A percentile compares a stretch with the other conserved stretches of the same genome.
phyloP scores from a whole-genome alignment of 208 protist genomes.

The Leishmania gerbilli region DNA sequence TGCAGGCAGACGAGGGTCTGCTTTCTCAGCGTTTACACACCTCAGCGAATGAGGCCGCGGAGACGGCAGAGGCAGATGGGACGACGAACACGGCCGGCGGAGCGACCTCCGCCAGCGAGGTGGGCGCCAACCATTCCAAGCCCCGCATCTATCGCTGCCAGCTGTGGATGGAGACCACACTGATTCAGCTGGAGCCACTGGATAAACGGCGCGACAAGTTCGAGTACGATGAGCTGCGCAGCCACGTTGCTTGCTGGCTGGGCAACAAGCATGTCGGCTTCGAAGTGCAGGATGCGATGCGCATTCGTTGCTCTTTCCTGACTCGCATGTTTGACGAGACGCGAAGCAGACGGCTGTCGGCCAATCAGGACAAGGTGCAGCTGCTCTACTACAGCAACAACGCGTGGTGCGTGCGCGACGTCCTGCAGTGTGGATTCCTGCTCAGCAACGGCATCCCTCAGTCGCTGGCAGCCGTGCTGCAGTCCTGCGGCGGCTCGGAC shows the following conservation, averaged over 20 bases:
- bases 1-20: slow-evolving; percentile 11
- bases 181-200: slow-evolving; percentile 54
- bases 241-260: slow-evolving; percentile 44
- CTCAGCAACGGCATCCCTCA: slow-evolving; percentile 22
- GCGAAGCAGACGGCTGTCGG: slow-evolving; percentile 13
- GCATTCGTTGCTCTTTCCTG: slow-evolving; percentile 42
- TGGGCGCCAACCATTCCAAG: neutral
- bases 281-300: slow-evolving; percentile 44
- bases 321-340: slow-evolving; percentile 36
- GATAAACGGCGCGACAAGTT: slow-evolving; percentile 33
- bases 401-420: slow-evolving; percentile 42
- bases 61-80: neutral
- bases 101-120: slow-evolving; percentile 7
- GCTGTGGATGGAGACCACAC: slow-evolving; percentile 66
- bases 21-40: neutral
- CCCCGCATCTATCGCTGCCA: slow-evolving; percentile 36
- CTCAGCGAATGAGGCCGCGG: neutral
- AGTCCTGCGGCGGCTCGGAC: slow-evolving; percentile 11
- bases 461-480: slow-evolving; percentile 15
- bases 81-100: slow-evolving; percentile 8
- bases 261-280: slow-evolving; percentile 50
- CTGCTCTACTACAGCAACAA: slow-evolving; percentile 88
- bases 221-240: slow-evolving; percentile 49
- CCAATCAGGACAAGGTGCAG: slow-evolving; percentile 42
- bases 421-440: slow-evolving; percentile 65